Conservation (phyloP, 1,284 basidiomycete species). For the Hypsizygus ulmarius region DNA sequence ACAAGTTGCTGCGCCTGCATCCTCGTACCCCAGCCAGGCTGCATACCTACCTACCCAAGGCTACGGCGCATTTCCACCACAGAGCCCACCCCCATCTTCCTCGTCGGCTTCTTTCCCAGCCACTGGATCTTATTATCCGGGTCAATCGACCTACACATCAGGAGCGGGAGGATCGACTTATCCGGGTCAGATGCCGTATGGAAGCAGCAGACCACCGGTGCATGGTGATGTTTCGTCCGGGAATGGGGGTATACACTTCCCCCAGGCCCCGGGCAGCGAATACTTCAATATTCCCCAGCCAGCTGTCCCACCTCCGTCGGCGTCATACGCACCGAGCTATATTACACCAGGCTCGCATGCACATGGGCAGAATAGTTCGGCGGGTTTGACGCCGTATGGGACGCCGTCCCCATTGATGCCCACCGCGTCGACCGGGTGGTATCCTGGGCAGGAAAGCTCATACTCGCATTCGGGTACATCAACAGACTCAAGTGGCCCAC, state of each 20-base stretch:
- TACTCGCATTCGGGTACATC: background rate
- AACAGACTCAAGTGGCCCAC: slow-evolving; percentile 20
- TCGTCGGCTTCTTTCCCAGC: slow-evolving; percentile 20
- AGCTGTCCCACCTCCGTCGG: slow-evolving; percentile 9
- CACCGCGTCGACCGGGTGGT: slow-evolving; percentile 14
- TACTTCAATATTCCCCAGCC: slow-evolving; percentile 8
- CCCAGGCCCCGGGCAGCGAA: slow-evolving; percentile 24
- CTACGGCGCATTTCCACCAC: slow-evolving; percentile 16
- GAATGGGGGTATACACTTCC: slow-evolving; percentile 25
- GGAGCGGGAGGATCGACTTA: slow-evolving; percentile 18
- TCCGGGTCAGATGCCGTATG: slow-evolving; percentile 15
- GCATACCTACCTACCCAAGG: slow-evolving; percentile 4
- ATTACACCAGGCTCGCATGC: too few relatives aligned
- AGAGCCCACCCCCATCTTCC: slow-evolving; percentile 18
- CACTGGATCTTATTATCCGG: slow-evolving; percentile 18
- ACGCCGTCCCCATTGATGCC: slow-evolving; percentile 5
- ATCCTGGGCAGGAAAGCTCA: slow-evolving; percentile 8
- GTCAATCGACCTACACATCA: slow-evolving; percentile 18
- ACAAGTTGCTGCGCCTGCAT: slow-evolving; percentile 4
- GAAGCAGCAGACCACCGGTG: slow-evolving; percentile 4
- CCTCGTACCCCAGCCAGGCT: slow-evolving; percentile 7
- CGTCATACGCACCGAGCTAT: slow-evolving; percentile 17
- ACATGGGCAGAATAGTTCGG: too few relatives aligned
- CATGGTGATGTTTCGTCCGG: slow-evolving; percentile 11
- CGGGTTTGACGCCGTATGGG: slow-evolving; percentile 14